Conservation (phyloP, 2,329 filamentous ascomycete genomes). For the Apiospora sp. region DNA sequence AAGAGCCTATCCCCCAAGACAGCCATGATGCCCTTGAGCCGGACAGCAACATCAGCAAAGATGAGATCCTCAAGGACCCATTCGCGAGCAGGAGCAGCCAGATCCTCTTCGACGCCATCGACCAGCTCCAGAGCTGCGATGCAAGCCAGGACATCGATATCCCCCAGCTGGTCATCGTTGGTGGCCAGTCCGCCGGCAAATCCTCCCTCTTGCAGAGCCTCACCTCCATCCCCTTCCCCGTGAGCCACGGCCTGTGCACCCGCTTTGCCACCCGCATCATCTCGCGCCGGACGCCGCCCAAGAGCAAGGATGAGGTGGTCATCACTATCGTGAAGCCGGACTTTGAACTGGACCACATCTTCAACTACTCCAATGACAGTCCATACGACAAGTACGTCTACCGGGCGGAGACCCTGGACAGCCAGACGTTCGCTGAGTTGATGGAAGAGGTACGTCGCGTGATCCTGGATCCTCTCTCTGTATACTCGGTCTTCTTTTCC, state of each 20-base stretch:
- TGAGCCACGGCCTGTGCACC: conserved; percentile 44
- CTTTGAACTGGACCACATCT: conserved; percentile 31
- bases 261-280: conserved; percentile 48
- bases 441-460: conserved; percentile 40
- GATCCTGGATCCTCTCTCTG: neutral
- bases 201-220: conserved; percentile 48
- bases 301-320: conserved; percentile 38
- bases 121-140: conserved; percentile 44
- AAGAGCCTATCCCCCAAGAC: neutral
- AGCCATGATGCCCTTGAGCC: neutral
- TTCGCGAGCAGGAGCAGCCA: conserved; percentile 46
- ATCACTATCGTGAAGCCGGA: conserved; percentile 43
- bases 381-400: conserved; percentile 36
- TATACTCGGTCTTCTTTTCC: neutral
- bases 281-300: conserved; percentile 43
- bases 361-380: conserved; percentile 32
- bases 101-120: conserved; percentile 47
- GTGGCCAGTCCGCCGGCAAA: conserved; percentile 48
- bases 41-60: neutral
- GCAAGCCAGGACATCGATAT: conserved; percentile 41
- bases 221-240: conserved; percentile 48
- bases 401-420: conserved; percentile 36
- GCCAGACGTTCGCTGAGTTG: conserved; percentile 40
- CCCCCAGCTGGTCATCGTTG: conserved; percentile 49
- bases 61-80: conserved; percentile 36